Conservation (phyloP, 1,139 yeast species). For the Yamadazyma buinensis region DNA sequence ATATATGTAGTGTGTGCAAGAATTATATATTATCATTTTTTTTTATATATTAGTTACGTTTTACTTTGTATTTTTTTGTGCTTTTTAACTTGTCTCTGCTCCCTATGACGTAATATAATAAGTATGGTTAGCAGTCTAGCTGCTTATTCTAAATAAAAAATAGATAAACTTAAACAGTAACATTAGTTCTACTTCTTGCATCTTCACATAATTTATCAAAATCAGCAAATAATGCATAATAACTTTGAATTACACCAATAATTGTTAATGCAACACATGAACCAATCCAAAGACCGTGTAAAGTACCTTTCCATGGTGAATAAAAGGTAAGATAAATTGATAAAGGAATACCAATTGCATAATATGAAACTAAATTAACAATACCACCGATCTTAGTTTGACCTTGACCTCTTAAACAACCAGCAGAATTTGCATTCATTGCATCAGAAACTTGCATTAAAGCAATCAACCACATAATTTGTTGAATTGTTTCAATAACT, state of each 20-base stretch:
- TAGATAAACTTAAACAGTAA: neutral
- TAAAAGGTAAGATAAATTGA: constrained; percentile 47
- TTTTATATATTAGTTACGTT: too few species aligned
- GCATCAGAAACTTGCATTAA: constrained; percentile 56
- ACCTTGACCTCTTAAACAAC: constrained; percentile 56
- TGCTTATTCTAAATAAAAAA: too few species aligned
- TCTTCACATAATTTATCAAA: constrained; percentile 37
- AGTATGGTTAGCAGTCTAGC: too few species aligned
- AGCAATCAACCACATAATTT: constrained; percentile 51
- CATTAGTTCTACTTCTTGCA: constrained; percentile 35
- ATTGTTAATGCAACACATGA: constrained; percentile 47
- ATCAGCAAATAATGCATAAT: constrained; percentile 37
- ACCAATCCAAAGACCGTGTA: constrained; percentile 56
- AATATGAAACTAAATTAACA: constrained; percentile 50
- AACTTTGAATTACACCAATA: constrained; percentile 51
- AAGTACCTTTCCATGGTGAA: constrained; percentile 38
- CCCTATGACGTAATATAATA: too few species aligned
- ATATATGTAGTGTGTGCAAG: too few species aligned
- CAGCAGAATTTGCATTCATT: constrained; percentile 57
- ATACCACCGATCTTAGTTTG: constrained; percentile 58
- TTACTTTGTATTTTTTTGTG: too few species aligned
- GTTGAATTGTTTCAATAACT: constrained; percentile 38
- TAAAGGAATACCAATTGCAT: constrained; percentile 50
- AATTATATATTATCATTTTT: too few species aligned
- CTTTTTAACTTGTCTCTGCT: too few species aligned